phyloP scores from a whole-genome alignment of 208 protist species.

The Hexamita inflata region DNA sequence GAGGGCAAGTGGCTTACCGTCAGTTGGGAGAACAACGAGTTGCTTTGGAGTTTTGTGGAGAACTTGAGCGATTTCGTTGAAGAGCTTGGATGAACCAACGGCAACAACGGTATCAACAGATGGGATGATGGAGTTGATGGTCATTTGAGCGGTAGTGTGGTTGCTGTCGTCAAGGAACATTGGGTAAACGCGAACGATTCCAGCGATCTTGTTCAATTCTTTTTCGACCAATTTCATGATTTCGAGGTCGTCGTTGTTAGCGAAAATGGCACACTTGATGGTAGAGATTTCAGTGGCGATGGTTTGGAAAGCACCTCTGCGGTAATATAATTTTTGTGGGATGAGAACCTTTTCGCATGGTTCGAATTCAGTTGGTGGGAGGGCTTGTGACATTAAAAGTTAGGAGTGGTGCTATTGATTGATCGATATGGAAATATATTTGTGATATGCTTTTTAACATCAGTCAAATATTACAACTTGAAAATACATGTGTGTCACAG shows the following conservation, averaged over 20 bases:
- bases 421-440: too few relatives aligned
- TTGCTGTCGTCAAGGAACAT: neutral
- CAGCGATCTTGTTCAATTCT: neutral
- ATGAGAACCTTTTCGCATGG: neutral
- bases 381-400: too few relatives aligned
- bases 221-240: neutral
- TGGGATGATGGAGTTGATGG: neutral
- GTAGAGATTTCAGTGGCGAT: neutral
- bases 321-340: neutral
- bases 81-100: neutral
- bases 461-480: too few relatives aligned
- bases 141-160: neutral
- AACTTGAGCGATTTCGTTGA: neutral
- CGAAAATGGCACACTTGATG: neutral
- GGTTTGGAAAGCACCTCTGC: neutral
- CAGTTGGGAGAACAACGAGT: neutral
- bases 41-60: neutral
- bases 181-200: neutral
- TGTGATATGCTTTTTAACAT: too few relatives aligned
- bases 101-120: neutral
- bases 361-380: too few relatives aligned
- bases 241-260: neutral
- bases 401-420: too few relatives aligned
- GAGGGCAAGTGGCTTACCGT: neutral
- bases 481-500: too few relatives aligned